Percentiles rank a stretch among this genome's conserved stretches.
These are phyloP conservation scores for Gloeophyllum trabeum DNA, from an alignment of 768 basidiomycete genomes.

Conservation along the genomic window DNA sequence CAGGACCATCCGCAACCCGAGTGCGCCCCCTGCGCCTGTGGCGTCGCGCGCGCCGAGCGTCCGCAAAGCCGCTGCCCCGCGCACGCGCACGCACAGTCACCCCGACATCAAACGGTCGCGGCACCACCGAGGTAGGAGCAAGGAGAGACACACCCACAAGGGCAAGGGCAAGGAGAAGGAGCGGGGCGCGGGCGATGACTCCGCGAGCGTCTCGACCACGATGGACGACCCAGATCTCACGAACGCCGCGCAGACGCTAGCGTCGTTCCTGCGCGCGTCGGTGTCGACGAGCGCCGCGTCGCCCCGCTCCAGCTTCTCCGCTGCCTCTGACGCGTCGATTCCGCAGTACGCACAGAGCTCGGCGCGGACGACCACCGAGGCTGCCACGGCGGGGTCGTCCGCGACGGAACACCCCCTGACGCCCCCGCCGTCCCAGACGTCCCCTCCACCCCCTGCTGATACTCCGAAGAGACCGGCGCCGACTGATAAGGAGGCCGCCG, in stretches of 20 bases:
- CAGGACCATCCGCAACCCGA: conserved; percentile 67
- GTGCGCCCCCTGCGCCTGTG: conserved; percentile 54
- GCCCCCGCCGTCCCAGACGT: conserved; percentile 19
- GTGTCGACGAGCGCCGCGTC: conserved; percentile 47
- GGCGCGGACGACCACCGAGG: conserved; percentile 33
- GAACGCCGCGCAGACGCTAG: conserved; percentile 76
- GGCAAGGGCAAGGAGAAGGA: conserved; percentile 10
- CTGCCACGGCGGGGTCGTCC: conserved; percentile 25
- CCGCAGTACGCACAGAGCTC: conserved; percentile 63
- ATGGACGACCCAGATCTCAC: too few species aligned
- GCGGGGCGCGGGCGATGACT: conserved; percentile 33
- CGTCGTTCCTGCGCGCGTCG: conserved; percentile 56
- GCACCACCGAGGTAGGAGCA: conserved; percentile 5
- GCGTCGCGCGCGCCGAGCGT: conserved; percentile 13
- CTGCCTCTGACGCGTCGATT: conserved; percentile 48
- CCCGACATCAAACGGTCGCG: conserved; percentile 8
- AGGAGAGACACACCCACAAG: conserved; percentile 1
- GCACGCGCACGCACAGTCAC: conserved; percentile 7
- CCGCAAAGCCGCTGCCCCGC: conserved; percentile 3
- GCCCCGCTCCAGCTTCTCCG: conserved; percentile 57
- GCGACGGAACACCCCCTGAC: conserved; percentile 28
- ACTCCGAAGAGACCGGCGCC: conserved; percentile 31
- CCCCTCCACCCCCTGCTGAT: conserved; percentile 18
- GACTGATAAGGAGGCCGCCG: conserved; percentile 80
- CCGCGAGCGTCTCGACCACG: conserved; percentile 72